These are phyloP conservation scores for Auxenochlorella pyrenoidosa DNA, from an alignment of 139 green algal genomes.

Conservation along the genomic window DNA sequence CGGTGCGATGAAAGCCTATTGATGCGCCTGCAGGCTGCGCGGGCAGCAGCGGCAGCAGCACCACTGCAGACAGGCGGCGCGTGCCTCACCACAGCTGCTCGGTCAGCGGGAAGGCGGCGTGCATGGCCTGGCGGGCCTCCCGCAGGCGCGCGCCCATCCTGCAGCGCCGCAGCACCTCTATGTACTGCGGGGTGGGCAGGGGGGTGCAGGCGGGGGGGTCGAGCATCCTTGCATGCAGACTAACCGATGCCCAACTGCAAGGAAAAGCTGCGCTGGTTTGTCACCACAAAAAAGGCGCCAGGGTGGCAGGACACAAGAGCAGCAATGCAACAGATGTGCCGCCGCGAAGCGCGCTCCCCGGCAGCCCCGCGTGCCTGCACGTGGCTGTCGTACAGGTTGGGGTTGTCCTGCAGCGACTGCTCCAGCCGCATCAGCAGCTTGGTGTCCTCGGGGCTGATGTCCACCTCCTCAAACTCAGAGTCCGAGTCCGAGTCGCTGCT, in stretches of 20 bases:
- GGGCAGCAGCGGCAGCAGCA: neutral
- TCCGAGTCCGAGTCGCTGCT: conserved; percentile 43
- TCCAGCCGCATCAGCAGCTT: conserved; percentile 70
- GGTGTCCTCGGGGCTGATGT: conserved; percentile 60
- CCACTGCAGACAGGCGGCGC: too few relatives aligned
- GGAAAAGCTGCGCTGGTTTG: neutral
- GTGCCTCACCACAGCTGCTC: conserved; percentile 69
- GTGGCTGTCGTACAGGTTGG: conserved; percentile 76
- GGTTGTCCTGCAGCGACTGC: conserved; percentile 63
- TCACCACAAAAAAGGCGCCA: too few relatives aligned
- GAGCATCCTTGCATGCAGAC: neutral
- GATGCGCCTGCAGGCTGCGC: too few relatives aligned
- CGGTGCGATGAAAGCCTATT: too few relatives aligned
- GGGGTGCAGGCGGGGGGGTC: neutral
- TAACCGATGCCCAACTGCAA: too few relatives aligned
- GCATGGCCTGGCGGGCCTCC: conserved; percentile 70
- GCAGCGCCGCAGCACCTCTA: conserved; percentile 63
- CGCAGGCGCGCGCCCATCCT: conserved; percentile 63
- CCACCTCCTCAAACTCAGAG: conserved; percentile 51
- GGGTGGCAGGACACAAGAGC: too few relatives aligned
- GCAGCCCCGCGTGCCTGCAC: conserved; percentile 51
- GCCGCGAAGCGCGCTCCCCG: neutral
- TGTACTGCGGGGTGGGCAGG: conserved; percentile 58
- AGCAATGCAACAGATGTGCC: neutral
- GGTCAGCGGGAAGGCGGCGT: conserved; percentile 75